Base-by-base conservation (phyloP, 768 basidiomycete genomes). In the Amanita subjunquillea region DNA sequence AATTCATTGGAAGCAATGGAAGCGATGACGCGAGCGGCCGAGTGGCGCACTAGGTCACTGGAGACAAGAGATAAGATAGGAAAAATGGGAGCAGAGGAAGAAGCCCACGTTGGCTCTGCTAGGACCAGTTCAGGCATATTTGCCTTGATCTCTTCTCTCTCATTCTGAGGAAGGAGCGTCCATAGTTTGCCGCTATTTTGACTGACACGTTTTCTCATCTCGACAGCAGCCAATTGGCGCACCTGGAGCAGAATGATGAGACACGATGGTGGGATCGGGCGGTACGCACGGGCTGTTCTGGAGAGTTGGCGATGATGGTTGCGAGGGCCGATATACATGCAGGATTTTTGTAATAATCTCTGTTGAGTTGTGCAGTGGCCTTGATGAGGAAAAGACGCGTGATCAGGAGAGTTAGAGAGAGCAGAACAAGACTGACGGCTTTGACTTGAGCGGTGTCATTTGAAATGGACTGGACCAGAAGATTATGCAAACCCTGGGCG, bases 151-250 rank as follows among this genome's bases (percentile, higher is more conserved):
- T 87, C 77, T 57, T 83, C 75, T 39, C 95, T 85, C 55, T 85
- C 73, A 36, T 74, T 71, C 63, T 78, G 77, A 34, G 80, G 69
- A 27, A 91, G 76, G 52, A 78, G 72, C 17, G 80, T 72, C 96
- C 96, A 99, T 30, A 94, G 68, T 64, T 78, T 80, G 47, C 86
- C 87, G 58, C 85, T 88, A 60, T 85, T 85, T 64, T 82, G 78
- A 25, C 76, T 66, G 55, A 97, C 80, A 54, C 95, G 88, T 75
- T 99, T 99, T 60, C 95, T 80, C 65, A 97, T 76, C 70, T 99
- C 96, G 51, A 97, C 93, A 6, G 94, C 93, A 45, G 94, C 91
- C 20, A 99, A 79, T 81, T 99, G 96, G 56, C 93, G 89, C 57
- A 97, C 83, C 94, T 99, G 63, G 44, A 41, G 29, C 41, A 7